Evolutionary conservation across 192 early-diverging fungal genomes (phyloP).

Genomic region (Paraglomus brasilianum): DNA sequence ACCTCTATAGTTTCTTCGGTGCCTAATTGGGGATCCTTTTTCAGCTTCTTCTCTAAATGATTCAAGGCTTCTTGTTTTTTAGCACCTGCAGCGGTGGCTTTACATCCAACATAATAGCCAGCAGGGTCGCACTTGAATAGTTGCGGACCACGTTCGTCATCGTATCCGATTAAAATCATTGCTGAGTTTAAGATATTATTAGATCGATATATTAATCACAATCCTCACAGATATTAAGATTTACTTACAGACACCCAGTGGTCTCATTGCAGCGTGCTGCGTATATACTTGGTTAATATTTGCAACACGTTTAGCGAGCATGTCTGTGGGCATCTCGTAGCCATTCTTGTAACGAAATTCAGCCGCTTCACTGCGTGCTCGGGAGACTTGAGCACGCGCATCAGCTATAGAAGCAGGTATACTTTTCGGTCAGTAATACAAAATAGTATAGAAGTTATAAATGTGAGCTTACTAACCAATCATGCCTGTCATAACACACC

Average conservation of each 20-base stretch:
- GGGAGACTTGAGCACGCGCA: conserved; percentile 87
- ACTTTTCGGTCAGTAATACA: not conserved
- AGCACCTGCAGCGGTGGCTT: conserved; percentile 92
- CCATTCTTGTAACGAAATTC: conserved; percentile 99
- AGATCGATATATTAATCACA: not conserved
- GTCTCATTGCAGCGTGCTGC: conserved; percentile 98
- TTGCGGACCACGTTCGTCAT: conserved; percentile 95
- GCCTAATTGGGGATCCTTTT: conserved; percentile 78
- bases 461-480: conserved; percentile 49
- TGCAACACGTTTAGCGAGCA: conserved; percentile 97
- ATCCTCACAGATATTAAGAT: not conserved
- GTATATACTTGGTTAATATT: conserved; percentile 99
- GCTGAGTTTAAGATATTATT: conserved; percentile 47
- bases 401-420: conserved; percentile 61
- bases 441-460: not conserved
- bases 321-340: conserved; percentile 94
- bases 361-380: conserved; percentile 93
- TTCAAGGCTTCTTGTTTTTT: conserved; percentile 96
- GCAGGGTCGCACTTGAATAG: conserved; percentile 98
- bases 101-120: conserved; percentile 97
- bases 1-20: conserved; percentile 93
- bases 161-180: conserved; percentile 96
- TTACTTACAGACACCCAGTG: conserved; percentile 87
- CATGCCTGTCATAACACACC: conserved; percentile 98
- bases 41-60: conserved; percentile 97